Conservation (phyloP, 2,329 filamentous ascomycete genomes). For the Paraconiothyrium brasiliense region DNA sequence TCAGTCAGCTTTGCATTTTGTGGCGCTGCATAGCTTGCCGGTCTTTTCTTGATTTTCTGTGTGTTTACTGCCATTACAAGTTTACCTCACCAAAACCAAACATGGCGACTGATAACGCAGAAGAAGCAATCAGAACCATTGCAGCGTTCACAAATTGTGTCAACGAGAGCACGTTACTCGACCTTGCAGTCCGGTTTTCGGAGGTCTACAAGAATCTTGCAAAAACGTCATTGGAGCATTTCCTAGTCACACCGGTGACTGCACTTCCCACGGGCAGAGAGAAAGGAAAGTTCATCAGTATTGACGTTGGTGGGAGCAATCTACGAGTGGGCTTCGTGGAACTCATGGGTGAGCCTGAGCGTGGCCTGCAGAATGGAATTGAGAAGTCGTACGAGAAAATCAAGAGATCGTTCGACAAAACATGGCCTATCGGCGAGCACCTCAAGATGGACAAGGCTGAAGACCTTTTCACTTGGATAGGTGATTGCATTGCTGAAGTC, state of each 20-base stretch:
- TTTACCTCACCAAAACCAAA: slow-evolving; percentile 1
- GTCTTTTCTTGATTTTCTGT: slow-evolving; percentile 3
- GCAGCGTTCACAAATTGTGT: slow-evolving; percentile 46
- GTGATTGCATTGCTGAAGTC: slow-evolving; percentile 77
- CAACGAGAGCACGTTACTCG: slow-evolving; percentile 41
- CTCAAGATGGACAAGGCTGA: slow-evolving; percentile 79
- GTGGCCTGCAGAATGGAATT: slow-evolving; percentile 35
- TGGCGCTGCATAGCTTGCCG: slow-evolving; percentile 13
- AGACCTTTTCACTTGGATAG: slow-evolving; percentile 83
- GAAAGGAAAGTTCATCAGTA: slow-evolving; percentile 65
- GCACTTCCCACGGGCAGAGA: slow-evolving; percentile 64
- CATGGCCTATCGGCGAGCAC: slow-evolving; percentile 78
- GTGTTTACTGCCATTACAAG: not conserved
- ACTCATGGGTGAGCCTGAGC: slow-evolving; percentile 59
- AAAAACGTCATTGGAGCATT: slow-evolving; percentile 49
- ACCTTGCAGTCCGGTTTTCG: slow-evolving; percentile 47
- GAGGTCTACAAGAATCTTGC: slow-evolving; percentile 47
- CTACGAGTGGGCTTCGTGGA: slow-evolving; percentile 74
- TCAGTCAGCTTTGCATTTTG: slow-evolving; percentile 18
- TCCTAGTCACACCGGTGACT: slow-evolving; percentile 52
- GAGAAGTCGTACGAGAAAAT: slow-evolving; percentile 52
- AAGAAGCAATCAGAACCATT: slow-evolving; percentile 29
- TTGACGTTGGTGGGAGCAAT: slow-evolving; percentile 71
- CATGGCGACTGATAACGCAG: slow-evolving; percentile 28
- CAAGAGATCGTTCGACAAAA: slow-evolving; percentile 70